Evolutionary conservation across 1,139 yeast genomes (phyloP).

Genomic region (Debaryomyces coudertii): DNA sequence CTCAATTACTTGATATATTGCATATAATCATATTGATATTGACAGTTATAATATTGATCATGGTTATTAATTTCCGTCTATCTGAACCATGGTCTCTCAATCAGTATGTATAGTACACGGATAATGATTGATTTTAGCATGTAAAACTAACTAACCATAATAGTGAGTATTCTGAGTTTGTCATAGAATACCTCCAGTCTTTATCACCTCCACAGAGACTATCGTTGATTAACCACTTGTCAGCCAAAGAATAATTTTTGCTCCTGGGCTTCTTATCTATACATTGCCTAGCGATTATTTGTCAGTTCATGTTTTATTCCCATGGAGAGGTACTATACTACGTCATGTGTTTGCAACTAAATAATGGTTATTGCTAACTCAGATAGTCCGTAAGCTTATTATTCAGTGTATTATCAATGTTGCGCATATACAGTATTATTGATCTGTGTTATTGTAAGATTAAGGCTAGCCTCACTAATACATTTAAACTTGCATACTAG

Average conservation of each 20-base stretch:
- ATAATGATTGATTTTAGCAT: background rate
- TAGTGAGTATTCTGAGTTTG: constrained; percentile 1
- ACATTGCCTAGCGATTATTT: no score
- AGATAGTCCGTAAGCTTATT: background rate
- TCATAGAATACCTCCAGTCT: background rate
- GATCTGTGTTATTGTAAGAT: background rate
- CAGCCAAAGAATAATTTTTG: background rate
- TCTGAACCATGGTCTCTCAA: background rate
- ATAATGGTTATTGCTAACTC: no score
- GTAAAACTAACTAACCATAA: background rate
- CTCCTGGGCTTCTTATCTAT: background rate
- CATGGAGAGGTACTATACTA: no score
- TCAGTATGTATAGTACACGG: background rate
- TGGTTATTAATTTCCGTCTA: constrained; percentile 9
- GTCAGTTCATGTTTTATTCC: no score
- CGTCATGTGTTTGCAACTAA: background rate
- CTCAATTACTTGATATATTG: constrained; percentile 8
- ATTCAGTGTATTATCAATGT: background rate
- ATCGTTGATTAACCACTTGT: constrained; percentile 1
- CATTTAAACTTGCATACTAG: background rate
- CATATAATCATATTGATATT: constrained; percentile 12
- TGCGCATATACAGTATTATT: background rate
- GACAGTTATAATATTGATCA: constrained; percentile 11
- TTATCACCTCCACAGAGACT: constrained; percentile 6
- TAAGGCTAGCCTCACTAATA: background rate